phyloP scores from a whole-genome alignment of 2,329 filamentous ascomycete species.

The Ophiocordyceps camponoti-rufipedis region DNA sequence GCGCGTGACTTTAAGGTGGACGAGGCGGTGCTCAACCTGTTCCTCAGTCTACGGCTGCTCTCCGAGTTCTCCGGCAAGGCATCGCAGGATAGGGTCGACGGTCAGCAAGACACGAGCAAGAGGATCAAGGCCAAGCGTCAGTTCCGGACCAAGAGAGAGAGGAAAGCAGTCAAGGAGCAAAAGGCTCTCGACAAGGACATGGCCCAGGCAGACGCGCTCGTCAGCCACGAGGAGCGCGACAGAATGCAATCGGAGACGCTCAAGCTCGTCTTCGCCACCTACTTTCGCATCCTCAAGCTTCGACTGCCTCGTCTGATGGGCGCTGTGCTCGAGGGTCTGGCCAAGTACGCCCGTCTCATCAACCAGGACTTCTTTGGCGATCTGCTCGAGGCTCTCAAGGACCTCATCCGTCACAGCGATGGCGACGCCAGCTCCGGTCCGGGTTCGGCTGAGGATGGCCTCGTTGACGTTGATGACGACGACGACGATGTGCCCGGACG shows the following conservation, averaged over 20 bases:
- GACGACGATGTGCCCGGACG: constrained; percentile 26
- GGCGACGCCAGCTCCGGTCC: constrained; percentile 23
- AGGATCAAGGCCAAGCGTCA: constrained; percentile 53
- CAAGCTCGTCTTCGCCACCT: constrained; percentile 86
- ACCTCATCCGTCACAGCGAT: constrained; percentile 66
- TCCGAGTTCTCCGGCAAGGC: constrained; percentile 76
- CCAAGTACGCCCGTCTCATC: constrained; percentile 88
- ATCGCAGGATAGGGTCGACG: constrained; percentile 59
- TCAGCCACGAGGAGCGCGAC: constrained; percentile 83
- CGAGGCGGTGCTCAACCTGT: constrained; percentile 75
- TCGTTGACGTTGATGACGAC: constrained; percentile 5
- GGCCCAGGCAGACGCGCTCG: constrained; percentile 75
- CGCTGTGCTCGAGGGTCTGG: constrained; percentile 85
- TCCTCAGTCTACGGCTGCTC: constrained; percentile 74
- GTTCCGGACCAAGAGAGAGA: constrained; percentile 74
- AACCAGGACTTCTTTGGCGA: constrained; percentile 99
- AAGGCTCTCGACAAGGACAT: constrained; percentile 86
- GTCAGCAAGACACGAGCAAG: constrained; percentile 10
- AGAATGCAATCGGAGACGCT: constrained; percentile 89
- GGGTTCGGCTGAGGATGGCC: no score
- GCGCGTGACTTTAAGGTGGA: constrained; percentile 65
- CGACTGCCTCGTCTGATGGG: constrained; percentile 77
- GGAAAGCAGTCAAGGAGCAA: constrained; percentile 70
- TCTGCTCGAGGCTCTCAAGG: constrained; percentile 81
- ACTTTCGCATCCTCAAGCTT: constrained; percentile 85